Conservation (phyloP, 164 flowering plant genomes). For the Tinospora cordifolia region DNA sequence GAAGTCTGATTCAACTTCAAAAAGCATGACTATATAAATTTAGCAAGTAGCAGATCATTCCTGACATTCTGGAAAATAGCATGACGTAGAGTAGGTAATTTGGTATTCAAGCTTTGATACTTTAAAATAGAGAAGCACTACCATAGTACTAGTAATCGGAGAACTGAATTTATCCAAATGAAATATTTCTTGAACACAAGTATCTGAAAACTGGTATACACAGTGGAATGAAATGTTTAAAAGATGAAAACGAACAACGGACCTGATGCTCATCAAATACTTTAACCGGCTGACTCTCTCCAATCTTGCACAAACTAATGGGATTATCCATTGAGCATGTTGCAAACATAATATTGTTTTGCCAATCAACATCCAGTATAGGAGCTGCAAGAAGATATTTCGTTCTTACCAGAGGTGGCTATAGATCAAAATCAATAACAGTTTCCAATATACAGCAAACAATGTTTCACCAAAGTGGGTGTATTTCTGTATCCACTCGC, state of each 20-base stretch:
- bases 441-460: not conserved
- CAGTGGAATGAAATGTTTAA: not conserved
- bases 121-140: too few relatives aligned
- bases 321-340: constrained; percentile 86
- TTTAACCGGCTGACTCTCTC: constrained; percentile 72
- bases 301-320: constrained; percentile 95
- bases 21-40: too few relatives aligned
- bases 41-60: too few relatives aligned
- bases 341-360: constrained; percentile 81
- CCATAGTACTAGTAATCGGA: too few relatives aligned
- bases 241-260: constrained; percentile 13
- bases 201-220: too few relatives aligned
- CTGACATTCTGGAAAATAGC: too few relatives aligned
- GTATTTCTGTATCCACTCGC: constrained; percentile 86
- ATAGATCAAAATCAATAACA: not conserved
- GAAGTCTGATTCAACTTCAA: too few relatives aligned
- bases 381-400: constrained; percentile 47
- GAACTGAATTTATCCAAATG: too few relatives aligned
- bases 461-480: constrained; percentile 60
- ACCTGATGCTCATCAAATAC: constrained; percentile 89
- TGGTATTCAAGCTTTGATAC: too few relatives aligned
- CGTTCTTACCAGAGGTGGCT: not conserved
- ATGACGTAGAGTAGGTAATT: too few relatives aligned
- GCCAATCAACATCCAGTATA: constrained; percentile 98
- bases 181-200: too few relatives aligned